Percentiles rank a stretch among this genome's conserved stretches.
Evolutionary conservation across 306 rosid genomes (phyloP).

Genomic region (Castanopsis chinensis): DNA sequence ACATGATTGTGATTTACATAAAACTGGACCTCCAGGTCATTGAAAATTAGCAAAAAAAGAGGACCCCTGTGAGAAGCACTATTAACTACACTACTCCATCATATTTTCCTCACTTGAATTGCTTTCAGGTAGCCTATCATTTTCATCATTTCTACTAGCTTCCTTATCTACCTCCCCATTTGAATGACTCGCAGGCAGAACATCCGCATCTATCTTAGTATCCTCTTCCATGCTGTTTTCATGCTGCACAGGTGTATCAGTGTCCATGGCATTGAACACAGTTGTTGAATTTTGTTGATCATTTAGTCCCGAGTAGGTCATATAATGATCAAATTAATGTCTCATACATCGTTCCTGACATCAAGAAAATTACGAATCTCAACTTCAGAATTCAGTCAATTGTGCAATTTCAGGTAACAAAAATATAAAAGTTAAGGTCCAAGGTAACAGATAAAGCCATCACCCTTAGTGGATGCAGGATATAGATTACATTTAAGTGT

Average conservation of each 20-base stretch:
- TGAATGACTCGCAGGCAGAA: background rate
- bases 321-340: background rate
- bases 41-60: too few species aligned
- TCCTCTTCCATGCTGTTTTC: background rate
- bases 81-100: background rate
- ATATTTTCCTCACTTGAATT: background rate
- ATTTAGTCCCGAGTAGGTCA: background rate
- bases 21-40: too few species aligned
- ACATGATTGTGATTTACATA: too few species aligned
- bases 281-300: background rate
- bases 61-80: background rate
- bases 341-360: background rate
- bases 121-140: background rate
- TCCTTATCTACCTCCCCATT: background rate
- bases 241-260: background rate
- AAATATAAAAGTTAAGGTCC: background rate
- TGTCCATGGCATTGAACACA: background rate
- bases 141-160: background rate
- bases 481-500: background rate
- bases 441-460: background rate
- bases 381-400: background rate
- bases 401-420: background rate
- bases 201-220: background rate
- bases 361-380: background rate
- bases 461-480: background rate